Evolutionary conservation across 108 stramenopile genomes (phyloP), one percentile per base, ranked within the genome.

Genomic region (Seminavis robusta): DNA sequence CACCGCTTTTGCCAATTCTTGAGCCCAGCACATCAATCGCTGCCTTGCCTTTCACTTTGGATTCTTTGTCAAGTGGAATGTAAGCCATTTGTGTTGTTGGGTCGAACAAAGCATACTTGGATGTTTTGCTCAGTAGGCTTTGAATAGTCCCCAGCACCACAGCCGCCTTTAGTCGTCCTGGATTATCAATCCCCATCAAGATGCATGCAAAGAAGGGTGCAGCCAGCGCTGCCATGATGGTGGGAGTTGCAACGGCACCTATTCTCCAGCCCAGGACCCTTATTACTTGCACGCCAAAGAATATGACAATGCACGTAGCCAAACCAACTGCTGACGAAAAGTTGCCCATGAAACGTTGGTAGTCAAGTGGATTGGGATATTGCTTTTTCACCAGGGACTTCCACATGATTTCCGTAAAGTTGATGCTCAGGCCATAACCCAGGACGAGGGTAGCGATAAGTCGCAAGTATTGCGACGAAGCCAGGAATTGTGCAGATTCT

Each of bases 361-460:
- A 97, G 47, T 95, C 95, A 16, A 91, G 63, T 17, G 91, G 74
- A 66, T 86, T 77, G 17, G 95, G 94, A 58, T 90, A 95, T 73
- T 95, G 83, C 42, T 73, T 76, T 55, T 94, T 94, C 34, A 97
- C 91, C 67, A 94, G 72, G 7, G 90, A 89, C 66, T 97, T 97
- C 94, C 94, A 97, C 73, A 97, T 90, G 54, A 97, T 90, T 56
- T 98, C 97, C 15, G 97, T 95, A 55, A 95, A 93, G 65, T 96
- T 95, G 65, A 98, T 96, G 52, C 89, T 84, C 33, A 98, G 81
- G 10, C 97, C 97, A 59, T 96, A 96, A 19, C 95, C 94, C 32
- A 98, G 41, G 7, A 98, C 97, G 53, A 96, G 79, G 15, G 71
- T 61, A 16, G 93, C 93, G 37, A 98, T 80, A 52, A 94, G 73